Evolutionary conservation across 306 rosid genomes (phyloP).

Genomic region (Argentina anserina): DNA sequence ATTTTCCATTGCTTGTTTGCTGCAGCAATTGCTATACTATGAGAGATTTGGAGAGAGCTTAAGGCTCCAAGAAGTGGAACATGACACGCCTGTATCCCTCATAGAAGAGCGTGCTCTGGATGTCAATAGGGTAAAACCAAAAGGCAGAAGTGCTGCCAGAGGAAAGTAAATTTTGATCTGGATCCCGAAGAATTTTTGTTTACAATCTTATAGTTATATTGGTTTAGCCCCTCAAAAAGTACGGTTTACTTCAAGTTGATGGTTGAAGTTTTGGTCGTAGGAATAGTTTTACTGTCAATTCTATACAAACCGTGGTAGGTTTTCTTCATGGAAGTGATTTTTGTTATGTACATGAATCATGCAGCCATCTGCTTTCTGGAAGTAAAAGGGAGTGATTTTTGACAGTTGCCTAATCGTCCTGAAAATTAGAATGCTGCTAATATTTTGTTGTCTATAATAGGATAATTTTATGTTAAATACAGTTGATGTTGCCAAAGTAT

Average conservation of each 20-base stretch:
- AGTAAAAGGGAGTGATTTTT: neutral
- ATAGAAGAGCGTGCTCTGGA: neutral
- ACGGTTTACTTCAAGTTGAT: neutral
- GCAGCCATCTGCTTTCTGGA: slow-evolving; percentile 7
- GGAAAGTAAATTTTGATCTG: neutral
- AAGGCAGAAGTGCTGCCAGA: neutral
- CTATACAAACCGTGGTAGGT: neutral
- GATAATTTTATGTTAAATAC: too few relatives aligned
- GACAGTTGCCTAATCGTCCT: slow-evolving; percentile 16
- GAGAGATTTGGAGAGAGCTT: slow-evolving; percentile 16
- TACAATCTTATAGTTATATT: neutral
- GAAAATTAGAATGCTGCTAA: neutral
- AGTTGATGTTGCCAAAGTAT: neutral
- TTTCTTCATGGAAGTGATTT: too few relatives aligned
- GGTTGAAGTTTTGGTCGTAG: neutral
- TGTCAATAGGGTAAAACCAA: neutral
- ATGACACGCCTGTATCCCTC: neutral
- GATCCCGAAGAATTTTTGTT: neutral
- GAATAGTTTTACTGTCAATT: neutral
- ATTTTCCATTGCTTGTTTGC: neutral
- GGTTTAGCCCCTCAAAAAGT: neutral
- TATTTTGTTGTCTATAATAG: neutral
- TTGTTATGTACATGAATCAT: neutral
- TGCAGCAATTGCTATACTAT: slow-evolving; percentile 28
- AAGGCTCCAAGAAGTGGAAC: neutral